Conservation (phyloP, 305 asterid genomes). For the Petunia hybrid region DNA sequence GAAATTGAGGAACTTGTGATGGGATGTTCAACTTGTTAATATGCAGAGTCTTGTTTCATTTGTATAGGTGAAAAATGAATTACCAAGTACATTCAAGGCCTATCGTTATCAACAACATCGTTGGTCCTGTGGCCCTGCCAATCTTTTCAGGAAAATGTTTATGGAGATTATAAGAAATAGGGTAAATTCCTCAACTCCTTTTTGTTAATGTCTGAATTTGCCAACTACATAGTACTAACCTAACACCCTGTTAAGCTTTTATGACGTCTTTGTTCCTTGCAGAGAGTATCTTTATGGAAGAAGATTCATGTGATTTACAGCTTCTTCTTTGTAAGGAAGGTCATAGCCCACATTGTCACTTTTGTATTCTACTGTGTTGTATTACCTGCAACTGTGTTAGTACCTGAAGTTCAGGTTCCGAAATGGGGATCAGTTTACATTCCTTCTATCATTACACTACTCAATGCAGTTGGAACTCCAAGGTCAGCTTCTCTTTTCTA, state of each 20-base stretch:
- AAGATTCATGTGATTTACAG: slow-evolving; percentile 45
- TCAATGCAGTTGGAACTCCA: slow-evolving; percentile 47
- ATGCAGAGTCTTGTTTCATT: slow-evolving; percentile 17
- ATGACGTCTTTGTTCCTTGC: neutral
- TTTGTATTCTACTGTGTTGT: slow-evolving; percentile 44
- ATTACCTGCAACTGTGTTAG: slow-evolving; percentile 43
- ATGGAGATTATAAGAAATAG: slow-evolving; percentile 53
- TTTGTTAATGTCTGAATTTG: neutral
- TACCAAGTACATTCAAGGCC: slow-evolving; percentile 79
- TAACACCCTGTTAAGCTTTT: neutral
- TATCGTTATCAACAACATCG: slow-evolving; percentile 75
- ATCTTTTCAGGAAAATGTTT: slow-evolving; percentile 74
- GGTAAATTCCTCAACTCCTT: neutral
- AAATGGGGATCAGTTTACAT: slow-evolving; percentile 46
- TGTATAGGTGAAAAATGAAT: slow-evolving; percentile 59
- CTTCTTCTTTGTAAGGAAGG: slow-evolving; percentile 46
- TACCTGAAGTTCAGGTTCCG: slow-evolving; percentile 44
- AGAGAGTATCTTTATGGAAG: slow-evolving; percentile 44
- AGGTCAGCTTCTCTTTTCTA: slow-evolving; percentile 29
- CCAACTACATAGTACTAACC: neutral
- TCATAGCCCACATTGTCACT: slow-evolving; percentile 40
- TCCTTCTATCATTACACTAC: slow-evolving; percentile 42
- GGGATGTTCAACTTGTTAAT: neutral
- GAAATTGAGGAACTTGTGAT: neutral
- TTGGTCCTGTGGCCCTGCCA: slow-evolving; percentile 86